Percentiles rank a stretch among this genome's conserved stretches.
These are phyloP conservation scores for Curvularia verruculosa DNA, from an alignment of 2,329 filamentous ascomycete species.

Conservation along the genomic window DNA sequence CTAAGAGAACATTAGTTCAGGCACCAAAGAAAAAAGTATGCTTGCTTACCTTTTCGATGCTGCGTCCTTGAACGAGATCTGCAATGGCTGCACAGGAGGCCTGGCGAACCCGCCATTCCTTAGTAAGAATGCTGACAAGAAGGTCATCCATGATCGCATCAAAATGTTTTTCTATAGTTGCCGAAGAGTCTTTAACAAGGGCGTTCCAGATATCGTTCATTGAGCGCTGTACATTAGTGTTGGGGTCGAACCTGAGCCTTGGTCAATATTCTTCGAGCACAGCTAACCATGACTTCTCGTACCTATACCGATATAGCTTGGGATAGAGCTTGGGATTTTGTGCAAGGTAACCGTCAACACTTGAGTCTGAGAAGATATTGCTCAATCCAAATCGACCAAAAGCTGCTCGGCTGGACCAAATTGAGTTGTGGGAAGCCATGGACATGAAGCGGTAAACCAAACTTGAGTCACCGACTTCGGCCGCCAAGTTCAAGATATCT, in stretches of 20 bases:
- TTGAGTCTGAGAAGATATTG: slow-evolving; percentile 86
- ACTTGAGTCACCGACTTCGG: slow-evolving; percentile 93
- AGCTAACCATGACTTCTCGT: slow-evolving; percentile 6
- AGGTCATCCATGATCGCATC: slow-evolving; percentile 88
- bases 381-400: slow-evolving; percentile 94
- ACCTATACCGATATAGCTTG: slow-evolving; percentile 87
- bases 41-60: slow-evolving; percentile 53
- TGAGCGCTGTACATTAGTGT: slow-evolving; percentile 86
- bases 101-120: slow-evolving; percentile 91
- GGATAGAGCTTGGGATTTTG: slow-evolving; percentile 94
- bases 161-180: slow-evolving; percentile 80
- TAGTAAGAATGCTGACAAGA: slow-evolving; percentile 81
- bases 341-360: slow-evolving; percentile 67
- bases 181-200: slow-evolving; percentile 84
- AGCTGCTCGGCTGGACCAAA: slow-evolving; percentile 95
- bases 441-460: slow-evolving; percentile 99
- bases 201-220: slow-evolving; percentile 99
- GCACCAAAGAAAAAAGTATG: not conserved
- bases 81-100: slow-evolving; percentile 90
- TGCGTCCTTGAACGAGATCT: slow-evolving; percentile 82
- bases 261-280: slow-evolving; percentile 19
- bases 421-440: slow-evolving; percentile 90
- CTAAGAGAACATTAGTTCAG: slow-evolving; percentile 40
- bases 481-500: slow-evolving; percentile 93
- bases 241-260: slow-evolving; percentile 78